These are phyloP conservation scores for Ceratopteris richardii DNA, from an alignment of 75 land plant species.

Conservation along the genomic window DNA sequence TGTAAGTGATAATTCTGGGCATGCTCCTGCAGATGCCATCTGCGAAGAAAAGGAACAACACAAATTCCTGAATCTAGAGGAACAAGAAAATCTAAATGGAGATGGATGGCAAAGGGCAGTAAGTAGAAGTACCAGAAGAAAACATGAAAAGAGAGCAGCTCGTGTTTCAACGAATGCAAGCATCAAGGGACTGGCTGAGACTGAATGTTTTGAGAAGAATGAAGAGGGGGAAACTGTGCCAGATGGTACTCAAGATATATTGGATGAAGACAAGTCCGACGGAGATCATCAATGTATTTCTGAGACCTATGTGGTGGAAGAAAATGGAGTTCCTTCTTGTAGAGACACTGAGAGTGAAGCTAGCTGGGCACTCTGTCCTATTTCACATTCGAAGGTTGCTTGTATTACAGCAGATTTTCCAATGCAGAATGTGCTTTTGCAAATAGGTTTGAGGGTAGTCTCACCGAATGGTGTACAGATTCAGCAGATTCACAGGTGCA, in stretches of 20 bases:
- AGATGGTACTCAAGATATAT: slow-evolving; percentile 1
- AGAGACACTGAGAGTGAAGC: slow-evolving; percentile 50
- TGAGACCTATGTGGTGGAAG: too few relatives aligned
- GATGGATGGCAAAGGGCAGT: slow-evolving; percentile 71
- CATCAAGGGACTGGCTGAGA: not conserved
- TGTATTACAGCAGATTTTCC: slow-evolving; percentile 95
- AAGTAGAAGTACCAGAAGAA: slow-evolving; percentile 69
- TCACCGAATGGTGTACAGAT: slow-evolving; percentile 85
- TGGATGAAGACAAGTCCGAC: slow-evolving; percentile 1
- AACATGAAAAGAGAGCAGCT: slow-evolving; percentile 53
- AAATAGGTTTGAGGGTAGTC: slow-evolving; percentile 81
- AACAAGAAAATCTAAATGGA: slow-evolving; percentile 11
- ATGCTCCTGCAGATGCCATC: too few relatives aligned
- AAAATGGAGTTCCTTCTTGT: slow-evolving; percentile 13
- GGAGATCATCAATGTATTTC: slow-evolving; percentile 19
- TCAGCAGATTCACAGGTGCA: slow-evolving; percentile 70
- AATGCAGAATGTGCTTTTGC: slow-evolving; percentile 95
- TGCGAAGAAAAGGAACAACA: too few relatives aligned
- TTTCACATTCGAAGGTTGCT: slow-evolving; percentile 80
- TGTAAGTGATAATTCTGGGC: too few relatives aligned
- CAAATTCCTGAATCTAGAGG: slow-evolving; percentile 8
- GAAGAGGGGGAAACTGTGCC: slow-evolving; percentile 3
- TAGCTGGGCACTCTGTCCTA: slow-evolving; percentile 51
- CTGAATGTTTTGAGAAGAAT: slow-evolving; percentile 7
- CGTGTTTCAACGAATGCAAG: slow-evolving; percentile 7